Conservation (phyloP, 2,329 filamentous ascomycete genomes). For the Paracoccidioides brasiliensis region DNA sequence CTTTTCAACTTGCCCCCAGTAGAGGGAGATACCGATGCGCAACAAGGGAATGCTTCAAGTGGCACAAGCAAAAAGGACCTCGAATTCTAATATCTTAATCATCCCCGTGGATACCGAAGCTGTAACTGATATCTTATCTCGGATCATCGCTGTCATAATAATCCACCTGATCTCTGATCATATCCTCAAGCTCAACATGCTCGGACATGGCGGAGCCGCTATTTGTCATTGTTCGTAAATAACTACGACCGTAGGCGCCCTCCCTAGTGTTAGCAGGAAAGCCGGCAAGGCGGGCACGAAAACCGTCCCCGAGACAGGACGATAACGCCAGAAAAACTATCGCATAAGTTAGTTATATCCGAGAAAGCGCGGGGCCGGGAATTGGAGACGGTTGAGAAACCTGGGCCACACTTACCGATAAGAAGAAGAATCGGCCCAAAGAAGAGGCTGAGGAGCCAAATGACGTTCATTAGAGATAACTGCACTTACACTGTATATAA, state of each 20-base stretch:
- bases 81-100: conserved; percentile 47
- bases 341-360: not conserved
- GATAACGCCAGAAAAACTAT: conserved; percentile 41
- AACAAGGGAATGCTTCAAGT: conserved; percentile 32
- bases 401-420: conserved; percentile 19
- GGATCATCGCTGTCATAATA: conserved; percentile 15
- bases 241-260: conserved; percentile 41
- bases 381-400: not conserved
- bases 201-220: conserved; percentile 44
- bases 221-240: conserved; percentile 44
- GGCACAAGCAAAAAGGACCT: conserved; percentile 40
- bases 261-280: conserved; percentile 31
- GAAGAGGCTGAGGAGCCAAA: conserved; percentile 24
- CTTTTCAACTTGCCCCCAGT: conserved; percentile 82
- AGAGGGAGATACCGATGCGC: conserved; percentile 57
- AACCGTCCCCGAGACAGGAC: conserved; percentile 41
- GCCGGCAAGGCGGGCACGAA: conserved; percentile 37
- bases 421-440: conserved; percentile 26
- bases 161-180: conserved; percentile 36
- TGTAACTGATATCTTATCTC: not conserved
- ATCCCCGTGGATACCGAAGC: not conserved
- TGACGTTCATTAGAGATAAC: conserved; percentile 19
- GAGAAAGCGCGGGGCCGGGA: not conserved
- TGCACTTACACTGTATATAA: not conserved
- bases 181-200: conserved; percentile 50